phyloP scores from a whole-genome alignment of 306 rosid genomes.

The Cucurbita pepo region DNA sequence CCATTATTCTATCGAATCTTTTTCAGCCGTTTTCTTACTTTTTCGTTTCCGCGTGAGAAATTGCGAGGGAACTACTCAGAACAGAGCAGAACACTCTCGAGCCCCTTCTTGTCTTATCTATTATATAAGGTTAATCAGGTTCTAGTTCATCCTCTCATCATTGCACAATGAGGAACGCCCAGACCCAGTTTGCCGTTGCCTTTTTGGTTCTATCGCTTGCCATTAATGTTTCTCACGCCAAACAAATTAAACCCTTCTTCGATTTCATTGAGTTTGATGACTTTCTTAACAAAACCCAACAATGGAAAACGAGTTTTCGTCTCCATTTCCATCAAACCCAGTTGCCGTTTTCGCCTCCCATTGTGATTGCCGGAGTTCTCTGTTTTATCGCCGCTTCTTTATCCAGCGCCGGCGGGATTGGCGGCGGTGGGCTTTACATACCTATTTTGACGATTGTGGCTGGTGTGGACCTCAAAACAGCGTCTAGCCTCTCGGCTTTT shows the following conservation, averaged over 20 bases:
- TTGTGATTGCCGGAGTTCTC: conserved; percentile 27
- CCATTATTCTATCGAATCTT: background rate
- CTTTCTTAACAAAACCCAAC: conserved; percentile 12
- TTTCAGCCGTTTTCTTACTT: background rate
- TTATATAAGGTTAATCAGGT: no score
- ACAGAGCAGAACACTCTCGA: background rate
- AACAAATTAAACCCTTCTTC: conserved; percentile 27
- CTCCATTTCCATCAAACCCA: conserved; percentile 16
- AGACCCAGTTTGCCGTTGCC: background rate
- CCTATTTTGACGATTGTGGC: conserved; percentile 54
- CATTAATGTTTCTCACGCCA: conserved; percentile 33
- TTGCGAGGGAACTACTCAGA: background rate
- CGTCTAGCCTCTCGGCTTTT: conserved; percentile 71
- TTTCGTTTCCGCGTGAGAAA: background rate
- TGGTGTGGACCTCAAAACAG: conserved; percentile 64
- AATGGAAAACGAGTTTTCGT: conserved; percentile 8
- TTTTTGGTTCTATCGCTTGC: conserved; percentile 17
- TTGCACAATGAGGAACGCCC: conserved; percentile 18
- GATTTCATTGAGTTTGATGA: conserved; percentile 10
- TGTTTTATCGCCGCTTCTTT: conserved; percentile 60
- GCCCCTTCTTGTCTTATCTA: background rate
- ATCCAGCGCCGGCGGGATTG: conserved; percentile 83
- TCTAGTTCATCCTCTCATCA: background rate
- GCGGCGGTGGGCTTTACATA: conserved; percentile 75
- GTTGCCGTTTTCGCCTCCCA: conserved; percentile 14